A percentile compares a stretch with the other conserved stretches of the same genome.
These are phyloP conservation scores for Gomphus bonarii DNA, from an alignment of 1,284 basidiomycete species.

Conservation along the genomic window DNA sequence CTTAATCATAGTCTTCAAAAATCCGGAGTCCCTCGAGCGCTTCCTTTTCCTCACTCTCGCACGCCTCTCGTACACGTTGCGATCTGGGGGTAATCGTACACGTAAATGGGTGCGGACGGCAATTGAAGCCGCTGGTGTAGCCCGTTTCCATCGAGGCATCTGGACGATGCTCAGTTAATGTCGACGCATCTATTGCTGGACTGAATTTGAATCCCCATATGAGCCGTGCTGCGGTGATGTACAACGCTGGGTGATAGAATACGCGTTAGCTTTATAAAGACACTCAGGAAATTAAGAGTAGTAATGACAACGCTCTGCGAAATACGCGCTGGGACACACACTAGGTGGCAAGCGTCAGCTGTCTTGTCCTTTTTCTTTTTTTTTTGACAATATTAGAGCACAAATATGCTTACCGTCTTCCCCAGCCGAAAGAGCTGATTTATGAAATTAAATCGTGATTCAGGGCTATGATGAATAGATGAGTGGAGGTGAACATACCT, in stretches of 20 bases:
- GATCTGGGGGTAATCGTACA: conserved; percentile 26
- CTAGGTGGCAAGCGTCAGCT: background rate
- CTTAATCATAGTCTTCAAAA: background rate
- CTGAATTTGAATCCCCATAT: conserved; percentile 10
- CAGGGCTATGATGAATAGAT: background rate
- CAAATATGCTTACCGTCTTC: background rate
- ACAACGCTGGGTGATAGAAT: background rate
- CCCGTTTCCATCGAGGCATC: conserved; percentile 16
- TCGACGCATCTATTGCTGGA: background rate
- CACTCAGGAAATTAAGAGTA: background rate
- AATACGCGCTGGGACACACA: conserved; percentile 10
- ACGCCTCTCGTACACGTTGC: conserved; percentile 16
- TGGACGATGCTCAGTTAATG: background rate
- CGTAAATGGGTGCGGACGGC: conserved; percentile 31
- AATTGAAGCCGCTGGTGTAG: conserved; percentile 38
- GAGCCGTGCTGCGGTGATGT: background rate
- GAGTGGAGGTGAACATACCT: background rate
- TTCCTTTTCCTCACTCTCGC: conserved; percentile 21
- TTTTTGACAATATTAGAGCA: background rate
- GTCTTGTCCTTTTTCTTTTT: background rate
- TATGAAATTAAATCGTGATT: background rate
- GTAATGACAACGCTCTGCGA: conserved; percentile 10
- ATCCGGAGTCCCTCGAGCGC: conserved; percentile 12
- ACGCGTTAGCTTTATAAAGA: background rate
- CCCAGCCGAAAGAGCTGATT: background rate